A percentile compares a stretch with the other conserved stretches of the same genome.
Evolutionary conservation across 495 filamentous ascomycete species (phyloP).

Genomic region (Copromyces sp.): DNA sequence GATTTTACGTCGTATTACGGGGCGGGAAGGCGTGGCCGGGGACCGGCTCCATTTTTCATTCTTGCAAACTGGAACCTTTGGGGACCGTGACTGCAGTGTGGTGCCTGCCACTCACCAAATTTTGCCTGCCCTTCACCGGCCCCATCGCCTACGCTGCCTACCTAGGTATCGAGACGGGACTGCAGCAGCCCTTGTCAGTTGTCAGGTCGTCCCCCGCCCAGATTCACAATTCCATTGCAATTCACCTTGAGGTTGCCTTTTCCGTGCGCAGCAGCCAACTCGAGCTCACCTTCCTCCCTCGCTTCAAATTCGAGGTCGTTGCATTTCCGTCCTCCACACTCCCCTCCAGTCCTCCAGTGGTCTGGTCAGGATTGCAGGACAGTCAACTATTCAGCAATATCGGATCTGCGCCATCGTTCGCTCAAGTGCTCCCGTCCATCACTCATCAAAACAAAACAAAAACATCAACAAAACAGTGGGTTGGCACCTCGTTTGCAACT

Average conservation of each 20-base stretch:
- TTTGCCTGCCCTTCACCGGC: neutral
- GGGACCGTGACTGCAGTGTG: neutral
- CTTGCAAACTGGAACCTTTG: neutral
- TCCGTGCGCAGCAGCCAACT: neutral
- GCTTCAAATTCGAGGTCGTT: neutral
- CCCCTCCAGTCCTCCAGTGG: neutral
- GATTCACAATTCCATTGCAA: neutral
- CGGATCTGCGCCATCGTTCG: neutral
- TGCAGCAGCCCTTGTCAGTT: neutral
- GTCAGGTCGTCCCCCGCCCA: neutral
- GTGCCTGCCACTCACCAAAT: neutral
- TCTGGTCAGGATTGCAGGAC: neutral
- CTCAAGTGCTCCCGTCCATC: neutral
- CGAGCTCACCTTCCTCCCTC: neutral
- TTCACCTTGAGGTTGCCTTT: neutral
- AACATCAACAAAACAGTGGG: neutral
- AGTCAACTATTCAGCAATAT: neutral
- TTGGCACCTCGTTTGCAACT: neutral
- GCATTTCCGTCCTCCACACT: neutral
- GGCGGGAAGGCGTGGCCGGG: neutral
- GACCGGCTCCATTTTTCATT: neutral
- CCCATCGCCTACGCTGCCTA: neutral
- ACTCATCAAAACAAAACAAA: neutral
- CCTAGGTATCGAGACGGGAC: neutral
- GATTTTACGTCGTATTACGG: neutral